Percentiles rank a stretch among this genome's conserved stretches.
Conservation (phyloP, 805 yeast species). For the Wickerhamomyces bisporus region DNA sequence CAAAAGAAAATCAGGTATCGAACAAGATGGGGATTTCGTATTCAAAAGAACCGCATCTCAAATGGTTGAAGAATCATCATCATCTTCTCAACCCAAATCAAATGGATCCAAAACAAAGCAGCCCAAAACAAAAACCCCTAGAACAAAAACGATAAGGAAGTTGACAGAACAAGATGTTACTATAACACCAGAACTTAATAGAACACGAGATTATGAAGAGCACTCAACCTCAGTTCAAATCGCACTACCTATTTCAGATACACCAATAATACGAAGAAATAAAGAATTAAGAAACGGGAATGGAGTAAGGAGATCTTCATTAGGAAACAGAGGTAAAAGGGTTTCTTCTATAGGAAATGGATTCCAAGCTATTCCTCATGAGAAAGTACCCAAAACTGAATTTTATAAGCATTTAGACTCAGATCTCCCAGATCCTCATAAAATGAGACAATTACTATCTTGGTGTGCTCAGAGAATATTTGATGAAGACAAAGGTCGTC, state of each 20-base stretch:
- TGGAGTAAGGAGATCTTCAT: slow-evolving; percentile 43
- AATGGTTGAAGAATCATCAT: background rate
- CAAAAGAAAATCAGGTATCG: slow-evolving; percentile 9
- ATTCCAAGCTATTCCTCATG: slow-evolving; percentile 60
- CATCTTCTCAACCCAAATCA: background rate
- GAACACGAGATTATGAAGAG: slow-evolving; percentile 14
- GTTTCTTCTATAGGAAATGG: slow-evolving; percentile 75
- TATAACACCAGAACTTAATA: background rate
- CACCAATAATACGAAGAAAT: slow-evolving; percentile 34
- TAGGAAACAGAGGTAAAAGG: slow-evolving; percentile 61
- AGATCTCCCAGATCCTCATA: slow-evolving; percentile 64
- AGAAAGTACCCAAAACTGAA: slow-evolving; percentile 47
- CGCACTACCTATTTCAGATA: slow-evolving; percentile 30
- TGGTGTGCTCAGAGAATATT: slow-evolving; percentile 59
- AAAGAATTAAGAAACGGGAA: slow-evolving; percentile 26
- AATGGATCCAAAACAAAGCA: background rate
- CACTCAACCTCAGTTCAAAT: slow-evolving; percentile 22
- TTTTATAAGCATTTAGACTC: slow-evolving; percentile 59
- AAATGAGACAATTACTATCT: slow-evolving; percentile 60
- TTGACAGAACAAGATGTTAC: slow-evolving; percentile 1
- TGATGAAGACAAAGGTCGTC: slow-evolving; percentile 24
- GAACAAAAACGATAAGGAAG: background rate
- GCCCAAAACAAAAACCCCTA: background rate
- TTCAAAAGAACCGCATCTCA: slow-evolving; percentile 17
- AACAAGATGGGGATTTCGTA: slow-evolving; percentile 18